A percentile compares a stretch with the other conserved stretches of the same genome.
Conservation (phyloP, 2,329 filamentous ascomycete genomes). For the Dryadomyces sulphureus region DNA sequence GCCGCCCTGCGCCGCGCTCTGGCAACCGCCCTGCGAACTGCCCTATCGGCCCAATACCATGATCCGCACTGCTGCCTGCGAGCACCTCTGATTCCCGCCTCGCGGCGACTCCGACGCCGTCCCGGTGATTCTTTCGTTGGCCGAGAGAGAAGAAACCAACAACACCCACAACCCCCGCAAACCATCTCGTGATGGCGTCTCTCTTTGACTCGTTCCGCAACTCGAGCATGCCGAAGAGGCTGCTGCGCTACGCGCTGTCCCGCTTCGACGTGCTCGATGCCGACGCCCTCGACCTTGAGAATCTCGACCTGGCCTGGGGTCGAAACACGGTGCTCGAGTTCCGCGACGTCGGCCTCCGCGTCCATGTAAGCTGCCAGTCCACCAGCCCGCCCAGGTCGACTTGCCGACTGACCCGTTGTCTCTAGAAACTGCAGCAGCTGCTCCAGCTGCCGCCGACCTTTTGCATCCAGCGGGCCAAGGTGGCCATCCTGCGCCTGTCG, state of each 20-base stretch:
- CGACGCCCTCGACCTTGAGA: conserved; percentile 71
- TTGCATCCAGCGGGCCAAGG: conserved; percentile 56
- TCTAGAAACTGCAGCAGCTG: conserved; percentile 62
- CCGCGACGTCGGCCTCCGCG: conserved; percentile 67
- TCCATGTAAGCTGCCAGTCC: conserved; percentile 40
- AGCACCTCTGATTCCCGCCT: conserved; percentile 4
- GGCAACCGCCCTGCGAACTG: neutral
- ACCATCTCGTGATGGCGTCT: conserved; percentile 41
- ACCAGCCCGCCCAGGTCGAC: conserved; percentile 12
- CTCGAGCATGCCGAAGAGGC: conserved; percentile 73
- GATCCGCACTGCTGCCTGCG: conserved; percentile 7
- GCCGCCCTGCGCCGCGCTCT: neutral
- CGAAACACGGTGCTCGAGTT: conserved; percentile 74
- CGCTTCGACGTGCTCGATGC: conserved; percentile 78
- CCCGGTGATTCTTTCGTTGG: conserved; percentile 4
- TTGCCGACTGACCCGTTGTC: neutral
- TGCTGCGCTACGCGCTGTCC: conserved; percentile 74
- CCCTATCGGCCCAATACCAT: conserved; percentile 3
- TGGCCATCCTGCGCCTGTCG: conserved; percentile 63
- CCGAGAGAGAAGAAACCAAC: neutral
- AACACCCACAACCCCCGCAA: neutral
- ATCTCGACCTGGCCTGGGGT: conserved; percentile 71
- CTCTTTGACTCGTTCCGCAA: conserved; percentile 51
- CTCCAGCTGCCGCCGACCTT: conserved; percentile 61
- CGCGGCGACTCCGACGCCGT: conserved; percentile 4